These are phyloP conservation scores for Hemileccinum impolitum DNA, from an alignment of 768 basidiomycete genomes.

Conservation along the genomic window DNA sequence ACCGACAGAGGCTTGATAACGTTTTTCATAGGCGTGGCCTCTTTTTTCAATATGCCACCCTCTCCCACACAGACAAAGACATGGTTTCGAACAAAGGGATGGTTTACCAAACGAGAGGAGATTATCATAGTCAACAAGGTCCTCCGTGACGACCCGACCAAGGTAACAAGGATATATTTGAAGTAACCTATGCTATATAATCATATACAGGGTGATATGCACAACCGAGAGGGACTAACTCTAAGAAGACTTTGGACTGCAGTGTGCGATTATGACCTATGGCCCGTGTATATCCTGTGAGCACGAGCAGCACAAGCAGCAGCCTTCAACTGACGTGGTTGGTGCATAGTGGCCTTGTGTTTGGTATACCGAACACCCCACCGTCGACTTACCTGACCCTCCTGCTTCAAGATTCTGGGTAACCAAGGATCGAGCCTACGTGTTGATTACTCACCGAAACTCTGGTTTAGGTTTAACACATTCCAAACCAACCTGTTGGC, in stretches of 20 bases:
- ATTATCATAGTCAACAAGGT: constrained; percentile 57
- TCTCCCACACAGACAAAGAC: constrained; percentile 57
- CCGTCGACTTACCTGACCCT: constrained; percentile 58
- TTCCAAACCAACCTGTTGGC: constrained; percentile 58
- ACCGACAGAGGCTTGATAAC: constrained; percentile 35
- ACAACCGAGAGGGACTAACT: constrained; percentile 61
- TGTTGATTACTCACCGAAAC: not conserved
- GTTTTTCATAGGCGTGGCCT: constrained; percentile 47
- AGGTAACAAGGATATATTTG: constrained; percentile 28
- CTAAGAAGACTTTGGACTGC: constrained; percentile 49
- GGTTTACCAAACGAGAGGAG: constrained; percentile 63
- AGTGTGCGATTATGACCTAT: constrained; percentile 59
- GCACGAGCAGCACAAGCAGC: not conserved
- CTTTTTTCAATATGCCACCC: constrained; percentile 59
- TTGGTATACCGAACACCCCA: constrained; percentile 46
- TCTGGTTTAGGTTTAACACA: constrained; percentile 46
- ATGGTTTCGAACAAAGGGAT: constrained; percentile 58
- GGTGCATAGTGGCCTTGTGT: constrained; percentile 44
- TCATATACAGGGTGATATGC: constrained; percentile 46
- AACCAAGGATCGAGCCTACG: not conserved
- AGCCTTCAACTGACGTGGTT: not conserved
- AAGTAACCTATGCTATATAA: no score
- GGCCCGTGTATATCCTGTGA: constrained; percentile 60
- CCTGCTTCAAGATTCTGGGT: constrained; percentile 53
- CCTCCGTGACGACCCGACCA: constrained; percentile 62